Evolutionary conservation across 2,329 filamentous ascomycete genomes (phyloP), one percentile per base, ranked within the genome.

Genomic region (Zymoseptoria passerinii): DNA sequence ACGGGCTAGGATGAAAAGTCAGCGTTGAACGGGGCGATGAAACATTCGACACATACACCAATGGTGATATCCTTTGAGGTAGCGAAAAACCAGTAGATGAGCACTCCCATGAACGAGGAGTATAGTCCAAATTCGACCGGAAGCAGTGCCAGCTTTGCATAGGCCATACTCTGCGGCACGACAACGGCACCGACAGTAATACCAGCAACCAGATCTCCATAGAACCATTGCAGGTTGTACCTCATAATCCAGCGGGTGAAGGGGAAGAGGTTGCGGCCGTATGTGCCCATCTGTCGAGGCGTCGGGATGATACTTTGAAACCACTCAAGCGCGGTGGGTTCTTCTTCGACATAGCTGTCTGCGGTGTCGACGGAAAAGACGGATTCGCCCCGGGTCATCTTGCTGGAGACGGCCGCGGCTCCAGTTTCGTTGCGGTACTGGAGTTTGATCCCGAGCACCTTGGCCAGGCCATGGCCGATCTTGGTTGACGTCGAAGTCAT

Each of bases 11-110:
- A 20, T 50, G n/a, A 27, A 52, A 13, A 19, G 58, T 55, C 50
- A 67, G 63, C 56, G 3, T n/a, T 1, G 1, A 53, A 66, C 44
- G 1, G 16, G 6, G 16, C 9, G 13, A 44, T 44, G 35, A n/a
- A 13, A 13, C 53, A 28, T 51, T 10, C 49, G 49, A 20, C 1
- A 81, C 86, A 76, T 79, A 89, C 87, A 16, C 92, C 92, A 58
- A 97, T 97, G 8, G 92, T 96, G 70, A 99, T 97, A 73, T 99
- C 92, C 72, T 97, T 99, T 13, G 92, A 96, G 0, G 94, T 99
- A 35, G 92, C 94, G 70, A 97, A 97, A 71, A 96, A 88, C 92
- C 92, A 97, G 75, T 99, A 99, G 61, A 96, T 81, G 62, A 96
- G 73, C 16, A 95, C 92, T 54, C 92, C 94, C 82, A 96, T 94